Percentiles rank a stretch among this genome's conserved stretches.
Conservation (phyloP, 2,329 filamentous ascomycete genomes). For the Talaromyces sp. region DNA sequence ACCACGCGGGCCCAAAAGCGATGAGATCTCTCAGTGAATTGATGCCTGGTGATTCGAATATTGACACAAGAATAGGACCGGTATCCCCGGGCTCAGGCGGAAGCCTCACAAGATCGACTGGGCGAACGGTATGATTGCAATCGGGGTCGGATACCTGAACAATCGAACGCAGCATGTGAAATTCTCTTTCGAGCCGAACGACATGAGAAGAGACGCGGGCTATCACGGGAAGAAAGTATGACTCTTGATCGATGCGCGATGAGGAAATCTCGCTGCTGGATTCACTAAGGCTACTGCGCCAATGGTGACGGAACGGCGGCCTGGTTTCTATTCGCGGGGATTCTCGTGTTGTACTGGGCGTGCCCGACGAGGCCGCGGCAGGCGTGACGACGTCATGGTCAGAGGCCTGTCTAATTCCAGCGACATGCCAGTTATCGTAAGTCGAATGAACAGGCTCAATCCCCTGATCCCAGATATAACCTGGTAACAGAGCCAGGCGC, state of each 20-base stretch:
- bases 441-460: constrained; percentile 51
- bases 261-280: constrained; percentile 43
- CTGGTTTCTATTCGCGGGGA: constrained; percentile 43
- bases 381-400: constrained; percentile 48
- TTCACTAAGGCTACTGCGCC: constrained; percentile 52
- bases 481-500: constrained; percentile 67
- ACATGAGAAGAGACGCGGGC: constrained; percentile 80
- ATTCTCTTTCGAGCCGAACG: constrained; percentile 80
- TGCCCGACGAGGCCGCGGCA: constrained; percentile 43
- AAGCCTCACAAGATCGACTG: constrained; percentile 74
- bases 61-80: constrained; percentile 68
- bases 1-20: constrained; percentile 74
- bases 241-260: constrained; percentile 39
- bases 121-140: constrained; percentile 72
- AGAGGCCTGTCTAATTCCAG: constrained; percentile 57
- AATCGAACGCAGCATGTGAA: constrained; percentile 73
- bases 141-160: constrained; percentile 67
- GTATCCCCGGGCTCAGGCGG: constrained; percentile 66
- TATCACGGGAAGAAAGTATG: constrained; percentile 61
- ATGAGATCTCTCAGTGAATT: constrained; percentile 70
- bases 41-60: constrained; percentile 73
- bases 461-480: constrained; percentile 73
- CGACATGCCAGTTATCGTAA: constrained; percentile 86
- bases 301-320: constrained; percentile 43
- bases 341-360: constrained; percentile 42